phyloP scores from a whole-genome alignment of 495 filamentous ascomycete species.

The Aspergillus biplanus region DNA sequence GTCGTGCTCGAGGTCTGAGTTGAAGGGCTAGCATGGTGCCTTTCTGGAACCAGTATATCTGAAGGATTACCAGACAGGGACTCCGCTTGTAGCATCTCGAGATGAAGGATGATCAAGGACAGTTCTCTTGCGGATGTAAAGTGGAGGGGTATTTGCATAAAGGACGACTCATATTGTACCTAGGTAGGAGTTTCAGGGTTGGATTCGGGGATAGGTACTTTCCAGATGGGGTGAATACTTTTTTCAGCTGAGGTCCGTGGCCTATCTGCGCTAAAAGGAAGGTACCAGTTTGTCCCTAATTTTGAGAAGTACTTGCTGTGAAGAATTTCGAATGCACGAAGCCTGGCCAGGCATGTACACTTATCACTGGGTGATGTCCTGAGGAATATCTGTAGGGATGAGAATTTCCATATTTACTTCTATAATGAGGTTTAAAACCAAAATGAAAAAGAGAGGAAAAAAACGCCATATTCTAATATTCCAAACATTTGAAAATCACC shows the following conservation, averaged over 20 bases:
- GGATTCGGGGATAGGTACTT: background rate
- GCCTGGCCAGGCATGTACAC: no score
- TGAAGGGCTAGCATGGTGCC: background rate
- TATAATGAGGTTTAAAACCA: conserved; percentile 1
- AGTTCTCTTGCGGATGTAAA: background rate
- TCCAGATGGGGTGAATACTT: background rate
- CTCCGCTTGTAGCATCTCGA: conserved; percentile 9
- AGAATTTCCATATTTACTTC: background rate
- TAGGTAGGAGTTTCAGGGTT: background rate
- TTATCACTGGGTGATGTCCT: no score
- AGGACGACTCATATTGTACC: background rate
- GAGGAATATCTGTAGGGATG: background rate
- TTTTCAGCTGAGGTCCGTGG: background rate
- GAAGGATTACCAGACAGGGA: background rate
- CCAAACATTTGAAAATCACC: background rate
- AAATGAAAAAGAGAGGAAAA: background rate
- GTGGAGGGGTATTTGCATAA: background rate
- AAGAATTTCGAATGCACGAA: background rate
- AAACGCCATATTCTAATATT: background rate
- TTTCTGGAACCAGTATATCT: background rate
- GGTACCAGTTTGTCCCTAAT: background rate
- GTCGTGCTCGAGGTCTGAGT: conserved; percentile 9
- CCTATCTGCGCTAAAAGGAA: background rate
- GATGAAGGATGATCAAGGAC: background rate
- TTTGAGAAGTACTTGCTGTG: background rate